Conservation (phyloP, 331 rosid genomes). For the Dryas integrifolia region DNA sequence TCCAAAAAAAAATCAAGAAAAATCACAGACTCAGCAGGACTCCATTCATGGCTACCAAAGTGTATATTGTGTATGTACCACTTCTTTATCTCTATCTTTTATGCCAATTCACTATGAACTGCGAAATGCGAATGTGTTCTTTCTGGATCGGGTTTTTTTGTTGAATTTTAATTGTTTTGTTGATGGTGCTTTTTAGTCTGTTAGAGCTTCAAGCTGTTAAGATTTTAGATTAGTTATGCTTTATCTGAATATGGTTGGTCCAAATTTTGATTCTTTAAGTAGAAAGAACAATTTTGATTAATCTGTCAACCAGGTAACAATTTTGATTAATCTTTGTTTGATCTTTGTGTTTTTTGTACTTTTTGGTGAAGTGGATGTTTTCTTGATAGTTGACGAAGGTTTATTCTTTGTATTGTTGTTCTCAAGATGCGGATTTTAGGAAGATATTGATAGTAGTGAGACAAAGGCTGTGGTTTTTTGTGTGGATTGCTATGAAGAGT, state of each 20-base stretch:
- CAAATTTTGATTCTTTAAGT: neutral
- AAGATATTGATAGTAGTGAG: neutral
- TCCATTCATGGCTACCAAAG: slow-evolving; percentile 79
- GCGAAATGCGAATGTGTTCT: neutral
- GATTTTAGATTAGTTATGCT: neutral
- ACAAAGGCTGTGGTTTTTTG: neutral
- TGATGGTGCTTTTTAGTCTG: neutral
- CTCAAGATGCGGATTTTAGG: neutral
- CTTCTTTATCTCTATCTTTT: neutral
- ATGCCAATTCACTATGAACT: neutral
- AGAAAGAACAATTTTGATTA: neutral
- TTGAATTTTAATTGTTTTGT: neutral
- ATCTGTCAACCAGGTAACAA: neutral
- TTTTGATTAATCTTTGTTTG: neutral
- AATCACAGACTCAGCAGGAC: slow-evolving; percentile 29
- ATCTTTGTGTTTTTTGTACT: neutral
- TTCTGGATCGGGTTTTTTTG: neutral
- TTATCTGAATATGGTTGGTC: neutral
- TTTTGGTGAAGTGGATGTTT: slow-evolving; percentile 5
- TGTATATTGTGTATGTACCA: slow-evolving; percentile 71
- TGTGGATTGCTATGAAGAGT: neutral
- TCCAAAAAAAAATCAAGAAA: slow-evolving; percentile 6
- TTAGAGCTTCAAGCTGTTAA: neutral
- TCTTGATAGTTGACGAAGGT: neutral
- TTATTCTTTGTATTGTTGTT: slow-evolving; percentile 1